Percentiles rank a stretch among this genome's conserved stretches.
Evolutionary conservation across 164 flowering plant species (phyloP).

Genomic region (Umbilicus rupestris): DNA sequence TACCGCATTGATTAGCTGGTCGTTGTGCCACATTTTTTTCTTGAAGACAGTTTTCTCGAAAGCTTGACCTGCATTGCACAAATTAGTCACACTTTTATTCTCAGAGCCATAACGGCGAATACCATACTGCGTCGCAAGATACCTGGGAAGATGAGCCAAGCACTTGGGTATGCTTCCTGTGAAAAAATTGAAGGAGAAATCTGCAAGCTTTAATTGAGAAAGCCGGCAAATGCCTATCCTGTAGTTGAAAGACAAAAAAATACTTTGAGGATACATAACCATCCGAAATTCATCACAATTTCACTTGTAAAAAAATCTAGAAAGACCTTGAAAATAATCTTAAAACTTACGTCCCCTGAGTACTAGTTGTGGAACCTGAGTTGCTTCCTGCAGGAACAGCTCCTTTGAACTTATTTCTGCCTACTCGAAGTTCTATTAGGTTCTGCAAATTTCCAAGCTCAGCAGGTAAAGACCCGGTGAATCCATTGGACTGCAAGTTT

Average conservation of each 20-base stretch:
- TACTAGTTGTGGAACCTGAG: constrained; percentile 20
- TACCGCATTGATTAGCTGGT: constrained; percentile 60
- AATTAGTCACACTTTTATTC: neutral
- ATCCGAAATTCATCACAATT: neutral
- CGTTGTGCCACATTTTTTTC: constrained; percentile 56
- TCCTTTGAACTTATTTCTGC: constrained; percentile 80
- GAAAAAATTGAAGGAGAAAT: constrained; percentile 75
- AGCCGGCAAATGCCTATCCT: constrained; percentile 39
- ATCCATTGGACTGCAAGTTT: constrained; percentile 68
- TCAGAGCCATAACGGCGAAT: constrained; percentile 2
- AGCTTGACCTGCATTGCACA: constrained; percentile 50
- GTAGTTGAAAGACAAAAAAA: neutral
- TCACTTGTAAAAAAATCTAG: neutral
- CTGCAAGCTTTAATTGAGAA: constrained; percentile 51
- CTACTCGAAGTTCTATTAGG: constrained; percentile 60
- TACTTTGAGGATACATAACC: neutral
- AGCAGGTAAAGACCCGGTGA: constrained; percentile 60
- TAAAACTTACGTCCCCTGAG: constrained; percentile 45
- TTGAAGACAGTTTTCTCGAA: constrained; percentile 77
- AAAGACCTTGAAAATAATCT: neutral
- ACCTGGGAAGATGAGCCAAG: constrained; percentile 71
- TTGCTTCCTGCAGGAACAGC: constrained; percentile 41
- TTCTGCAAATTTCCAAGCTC: constrained; percentile 55
- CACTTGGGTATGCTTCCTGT: constrained; percentile 72
- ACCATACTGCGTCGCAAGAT: constrained; percentile 47